phyloP scores from a whole-genome alignment of 495 filamentous ascomycete species.

The Pseudevernia furfuracea region DNA sequence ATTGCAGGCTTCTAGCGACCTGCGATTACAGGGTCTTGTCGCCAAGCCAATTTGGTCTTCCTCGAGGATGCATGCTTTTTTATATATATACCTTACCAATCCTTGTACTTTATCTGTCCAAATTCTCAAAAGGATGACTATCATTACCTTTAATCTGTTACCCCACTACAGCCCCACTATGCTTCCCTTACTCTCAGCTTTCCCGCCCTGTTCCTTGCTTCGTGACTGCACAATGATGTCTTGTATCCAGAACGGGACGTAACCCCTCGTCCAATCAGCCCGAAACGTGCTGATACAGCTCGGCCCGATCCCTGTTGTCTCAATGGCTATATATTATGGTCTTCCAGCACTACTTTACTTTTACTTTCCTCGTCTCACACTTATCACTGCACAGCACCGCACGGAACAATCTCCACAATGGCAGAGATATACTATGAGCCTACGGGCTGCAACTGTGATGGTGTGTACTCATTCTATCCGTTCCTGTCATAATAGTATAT shows the following conservation, averaged over 20 bases:
- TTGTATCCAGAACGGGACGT: background rate
- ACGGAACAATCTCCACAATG: background rate
- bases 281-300: background rate
- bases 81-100: no score
- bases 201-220: background rate
- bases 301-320: background rate
- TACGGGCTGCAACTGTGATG: background rate
- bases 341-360: background rate
- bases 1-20: background rate
- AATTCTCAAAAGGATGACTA: no score
- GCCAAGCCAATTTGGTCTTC: background rate
- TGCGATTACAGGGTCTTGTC: no score
- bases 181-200: background rate
- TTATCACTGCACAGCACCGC: background rate
- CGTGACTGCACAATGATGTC: background rate
- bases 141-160: background rate
- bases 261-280: background rate
- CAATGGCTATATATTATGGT: background rate
- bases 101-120: no score
- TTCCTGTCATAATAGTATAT: background rate
- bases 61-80: background rate
- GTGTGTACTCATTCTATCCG: background rate
- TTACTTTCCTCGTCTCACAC: background rate
- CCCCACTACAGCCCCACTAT: background rate
- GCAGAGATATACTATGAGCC: slow-evolving; percentile 1